Conservation (phyloP, 257 asterid genomes). For the Solanum chiquidenum region DNA sequence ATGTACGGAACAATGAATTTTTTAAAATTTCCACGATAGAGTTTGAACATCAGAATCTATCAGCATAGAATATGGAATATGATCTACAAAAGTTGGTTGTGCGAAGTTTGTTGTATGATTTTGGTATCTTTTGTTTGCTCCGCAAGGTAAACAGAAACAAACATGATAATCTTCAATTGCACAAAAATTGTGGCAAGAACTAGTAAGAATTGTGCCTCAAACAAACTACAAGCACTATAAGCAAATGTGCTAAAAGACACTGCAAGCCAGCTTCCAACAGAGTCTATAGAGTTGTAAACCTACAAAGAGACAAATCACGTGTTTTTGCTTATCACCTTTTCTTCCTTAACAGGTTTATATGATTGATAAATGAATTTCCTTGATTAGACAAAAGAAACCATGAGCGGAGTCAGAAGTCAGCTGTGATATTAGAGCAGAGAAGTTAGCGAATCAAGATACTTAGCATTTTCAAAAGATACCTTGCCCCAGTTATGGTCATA, state of each 20-base stretch:
- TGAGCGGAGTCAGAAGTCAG: neutral
- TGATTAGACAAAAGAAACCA: neutral
- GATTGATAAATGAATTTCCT: neutral
- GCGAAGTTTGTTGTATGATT: neutral
- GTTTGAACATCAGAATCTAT: neutral
- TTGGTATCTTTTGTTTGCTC: neutral
- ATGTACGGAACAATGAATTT: neutral
- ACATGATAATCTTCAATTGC: neutral
- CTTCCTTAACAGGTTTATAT: neutral
- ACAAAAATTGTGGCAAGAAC: neutral
- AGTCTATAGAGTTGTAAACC: neutral
- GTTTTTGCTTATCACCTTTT: neutral
- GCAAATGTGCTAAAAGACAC: neutral
- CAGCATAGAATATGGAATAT: neutral
- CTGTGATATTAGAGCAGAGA: neutral
- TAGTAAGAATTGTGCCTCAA: neutral
- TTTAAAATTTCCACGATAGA: neutral
- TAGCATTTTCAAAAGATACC: constrained; percentile 22
- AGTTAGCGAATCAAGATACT: neutral
- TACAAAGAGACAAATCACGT: neutral
- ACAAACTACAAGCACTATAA: neutral
- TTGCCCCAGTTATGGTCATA: constrained; percentile 83
- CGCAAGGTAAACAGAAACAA: neutral
- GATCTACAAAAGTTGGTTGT: neutral
- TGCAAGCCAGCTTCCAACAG: neutral